Evolutionary conservation across 305 asterid species (phyloP).

Genomic region (Solanum hybrid): DNA sequence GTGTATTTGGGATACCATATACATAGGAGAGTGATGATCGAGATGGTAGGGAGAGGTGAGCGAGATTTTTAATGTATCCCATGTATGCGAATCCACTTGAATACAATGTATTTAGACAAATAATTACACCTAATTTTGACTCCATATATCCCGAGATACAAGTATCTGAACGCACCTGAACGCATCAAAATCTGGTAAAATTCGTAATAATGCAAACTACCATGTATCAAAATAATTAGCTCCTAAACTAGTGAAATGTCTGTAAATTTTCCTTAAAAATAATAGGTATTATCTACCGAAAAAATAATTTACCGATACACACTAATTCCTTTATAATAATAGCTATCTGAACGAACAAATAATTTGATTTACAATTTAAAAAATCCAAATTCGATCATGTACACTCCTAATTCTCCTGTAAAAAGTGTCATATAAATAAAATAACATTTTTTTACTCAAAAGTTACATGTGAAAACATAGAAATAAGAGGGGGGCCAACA

Average conservation of each 20-base stretch:
- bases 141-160: neutral
- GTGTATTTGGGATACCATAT: neutral
- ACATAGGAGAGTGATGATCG: neutral
- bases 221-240: neutral
- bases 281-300: neutral
- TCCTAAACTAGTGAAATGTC: neutral
- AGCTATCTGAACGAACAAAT: neutral
- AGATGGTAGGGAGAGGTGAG: too few species aligned
- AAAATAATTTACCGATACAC: neutral
- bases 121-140: neutral
- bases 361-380: too few species aligned
- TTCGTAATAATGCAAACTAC: neutral
- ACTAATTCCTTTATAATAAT: neutral
- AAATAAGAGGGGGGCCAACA: neutral
- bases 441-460: neutral
- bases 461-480: neutral
- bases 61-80: neutral
- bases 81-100: too few species aligned
- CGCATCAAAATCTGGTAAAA: too few species aligned
- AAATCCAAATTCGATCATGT: too few species aligned
- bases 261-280: too few species aligned
- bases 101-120: neutral
- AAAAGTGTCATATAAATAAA: neutral
- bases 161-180: too few species aligned
- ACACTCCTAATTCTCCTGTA: neutral